Conservation (phyloP, 1,284 basidiomycete genomes). For the Chalciporus piperatoides region DNA sequence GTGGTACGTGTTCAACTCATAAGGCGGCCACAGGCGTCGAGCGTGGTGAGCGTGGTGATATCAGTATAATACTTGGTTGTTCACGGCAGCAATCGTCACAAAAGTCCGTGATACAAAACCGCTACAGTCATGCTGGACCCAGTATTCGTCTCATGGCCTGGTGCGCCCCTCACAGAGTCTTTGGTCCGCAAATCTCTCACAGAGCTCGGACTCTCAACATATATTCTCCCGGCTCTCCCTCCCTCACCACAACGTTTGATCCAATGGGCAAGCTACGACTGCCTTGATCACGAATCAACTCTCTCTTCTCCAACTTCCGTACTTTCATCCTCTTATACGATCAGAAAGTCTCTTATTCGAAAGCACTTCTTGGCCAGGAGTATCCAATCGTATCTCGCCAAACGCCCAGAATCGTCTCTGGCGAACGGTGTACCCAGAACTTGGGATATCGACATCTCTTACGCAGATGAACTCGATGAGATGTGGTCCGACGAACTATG, state of each 20-base stretch:
- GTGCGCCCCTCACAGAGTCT: conserved; percentile 69
- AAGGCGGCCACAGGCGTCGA: not conserved
- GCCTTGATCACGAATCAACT: conserved; percentile 73
- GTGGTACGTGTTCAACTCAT: not conserved
- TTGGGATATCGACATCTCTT: conserved; percentile 87
- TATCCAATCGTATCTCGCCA: conserved; percentile 71
- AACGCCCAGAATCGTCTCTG: conserved; percentile 60
- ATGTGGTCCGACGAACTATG: conserved; percentile 92
- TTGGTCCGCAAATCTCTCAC: conserved; percentile 66
- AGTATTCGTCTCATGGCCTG: conserved; percentile 71
- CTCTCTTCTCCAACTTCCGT: conserved; percentile 45
- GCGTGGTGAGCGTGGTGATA: not conserved
- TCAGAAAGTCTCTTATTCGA: conserved; percentile 90
- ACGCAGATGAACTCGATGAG: conserved; percentile 94
- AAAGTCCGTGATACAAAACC: not conserved
- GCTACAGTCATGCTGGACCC: conserved; percentile 4
- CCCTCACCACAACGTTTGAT: conserved; percentile 37
- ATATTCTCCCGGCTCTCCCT: conserved; percentile 28
- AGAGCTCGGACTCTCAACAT: conserved; percentile 33
- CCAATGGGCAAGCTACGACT: conserved; percentile 84
- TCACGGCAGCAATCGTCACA: too few relatives aligned
- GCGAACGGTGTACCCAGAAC: conserved; percentile 66
- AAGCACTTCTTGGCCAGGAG: conserved; percentile 90
- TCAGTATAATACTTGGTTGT: too few relatives aligned
- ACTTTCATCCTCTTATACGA: conserved; percentile 83